Conservation (phyloP, 148 eudicot genomes). For the Salicornia ramosissima region DNA sequence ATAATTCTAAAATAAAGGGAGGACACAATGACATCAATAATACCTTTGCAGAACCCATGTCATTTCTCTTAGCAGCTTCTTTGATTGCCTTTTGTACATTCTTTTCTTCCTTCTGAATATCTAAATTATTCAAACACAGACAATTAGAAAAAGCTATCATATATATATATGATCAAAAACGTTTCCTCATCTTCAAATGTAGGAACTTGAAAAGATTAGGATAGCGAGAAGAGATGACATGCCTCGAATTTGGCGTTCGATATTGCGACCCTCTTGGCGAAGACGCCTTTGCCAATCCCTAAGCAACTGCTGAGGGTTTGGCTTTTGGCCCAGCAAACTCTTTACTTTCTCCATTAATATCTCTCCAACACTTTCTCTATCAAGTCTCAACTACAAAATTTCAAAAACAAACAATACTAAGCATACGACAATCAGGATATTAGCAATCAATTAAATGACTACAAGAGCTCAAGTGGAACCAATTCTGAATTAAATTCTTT, state of each 20-base stretch:
- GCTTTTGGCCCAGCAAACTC: constrained; percentile 63
- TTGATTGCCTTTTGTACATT: constrained; percentile 89
- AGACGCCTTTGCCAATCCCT: constrained; percentile 94
- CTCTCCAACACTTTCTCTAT: constrained; percentile 11
- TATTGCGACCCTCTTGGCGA: constrained; percentile 84
- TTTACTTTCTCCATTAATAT: constrained; percentile 43
- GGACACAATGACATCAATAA: not conserved
- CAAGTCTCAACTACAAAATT: constrained; percentile 18
- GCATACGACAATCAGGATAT: not conserved
- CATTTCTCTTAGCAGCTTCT: constrained; percentile 95
- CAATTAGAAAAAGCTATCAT: not conserved
- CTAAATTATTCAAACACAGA: constrained; percentile 31
- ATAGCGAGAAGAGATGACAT: not conserved
- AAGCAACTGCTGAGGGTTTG: constrained; percentile 65
- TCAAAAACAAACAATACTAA: not conserved
- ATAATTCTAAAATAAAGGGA: not conserved
- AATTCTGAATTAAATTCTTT: not conserved
- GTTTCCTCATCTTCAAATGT: not conserved
- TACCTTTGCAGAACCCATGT: constrained; percentile 98
- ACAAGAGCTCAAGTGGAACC: constrained; percentile 2
- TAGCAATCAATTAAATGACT: not conserved
- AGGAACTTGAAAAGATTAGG: not conserved
- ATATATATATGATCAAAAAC: not conserved
- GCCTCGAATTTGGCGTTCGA: constrained; percentile 94
- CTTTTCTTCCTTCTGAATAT: constrained; percentile 95